Evolutionary conservation across 2,329 filamentous ascomycete genomes (phyloP), one percentile per base, ranked within the genome.

Genomic region (Coniochaeta sp.): DNA sequence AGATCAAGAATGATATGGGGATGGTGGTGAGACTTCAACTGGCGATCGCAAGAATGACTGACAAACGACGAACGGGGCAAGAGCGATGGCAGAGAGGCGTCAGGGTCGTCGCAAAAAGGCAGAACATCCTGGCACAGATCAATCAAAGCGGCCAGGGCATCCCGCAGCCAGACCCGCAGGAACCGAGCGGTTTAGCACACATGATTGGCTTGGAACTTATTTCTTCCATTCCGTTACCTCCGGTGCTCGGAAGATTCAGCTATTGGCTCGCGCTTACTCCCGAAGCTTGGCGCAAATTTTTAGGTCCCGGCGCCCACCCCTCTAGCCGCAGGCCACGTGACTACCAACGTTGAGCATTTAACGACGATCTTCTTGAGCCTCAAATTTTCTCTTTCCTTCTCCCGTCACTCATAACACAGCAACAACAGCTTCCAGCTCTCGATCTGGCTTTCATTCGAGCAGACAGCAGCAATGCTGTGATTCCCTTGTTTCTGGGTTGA

Each of bases 111-210:
- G 38, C 38, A 42, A 24, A n/a, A 38, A 26, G 38, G 38, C 38
- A 42, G 38, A 42, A 14, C 10, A 42, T 42, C 38, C 38, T 42
- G 38, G 38, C 38, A 42, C 38, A 42, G 38, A 42, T 42, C 38
- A 42, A 42, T 42, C 38, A 42, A 26, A 42, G 38, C 38, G n/a
- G 38, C 38, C 38, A 42, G 18, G n/a, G 38, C 38, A 14, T 26
- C 38, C 38, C 38, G 38, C 38, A 42, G 20, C 18, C 6, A 4
- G 38, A 42, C 38, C 38, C 38, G 38, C 20, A 42, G 38, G 38
- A 42, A 42, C 38, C 20, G 38, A 42, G 38, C 18, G 4, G 18
- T 2, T 16, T 2, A 26, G 13, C 3, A 9, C 18, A 6, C 26
- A 2, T 42, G 9, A 42, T 42, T 42, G 38, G 38, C 2, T 14